Evolutionary conservation across 352 stramenopile genomes (phyloP).

Genomic region (Globisporangium nunn): DNA sequence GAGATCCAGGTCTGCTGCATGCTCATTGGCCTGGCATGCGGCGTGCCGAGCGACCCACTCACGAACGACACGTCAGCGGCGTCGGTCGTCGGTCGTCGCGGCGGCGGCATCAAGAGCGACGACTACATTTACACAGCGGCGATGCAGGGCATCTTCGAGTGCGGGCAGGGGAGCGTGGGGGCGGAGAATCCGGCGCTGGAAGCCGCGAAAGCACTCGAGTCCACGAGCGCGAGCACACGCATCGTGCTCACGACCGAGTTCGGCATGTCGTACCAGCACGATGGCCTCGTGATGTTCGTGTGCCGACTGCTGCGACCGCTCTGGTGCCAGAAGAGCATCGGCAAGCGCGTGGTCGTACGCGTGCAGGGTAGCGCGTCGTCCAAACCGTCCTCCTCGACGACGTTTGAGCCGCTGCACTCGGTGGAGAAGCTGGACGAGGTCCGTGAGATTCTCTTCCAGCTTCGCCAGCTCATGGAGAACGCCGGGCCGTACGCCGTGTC

Average conservation of each 20-base stretch:
- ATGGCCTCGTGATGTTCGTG: conserved; percentile 77
- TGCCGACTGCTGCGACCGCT: conserved; percentile 71
- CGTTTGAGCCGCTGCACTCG: conserved; percentile 37
- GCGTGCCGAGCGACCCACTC: conserved; percentile 71
- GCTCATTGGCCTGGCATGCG: conserved; percentile 84
- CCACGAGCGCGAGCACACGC: conserved; percentile 34
- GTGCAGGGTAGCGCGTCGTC: conserved; percentile 16
- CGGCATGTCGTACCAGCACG: conserved; percentile 83
- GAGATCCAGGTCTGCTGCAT: conserved; percentile 84
- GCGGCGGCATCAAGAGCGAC: conserved; percentile 49
- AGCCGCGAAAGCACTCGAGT: conserved; percentile 19
- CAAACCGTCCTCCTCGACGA: conserved; percentile 14
- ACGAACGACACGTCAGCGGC: conserved; percentile 47
- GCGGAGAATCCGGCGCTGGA: conserved; percentile 21
- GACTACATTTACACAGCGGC: conserved; percentile 74
- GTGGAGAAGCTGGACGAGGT: conserved; percentile 59
- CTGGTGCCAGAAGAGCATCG: conserved; percentile 59
- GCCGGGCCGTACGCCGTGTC: conserved; percentile 66
- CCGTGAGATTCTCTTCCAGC: conserved; percentile 75
- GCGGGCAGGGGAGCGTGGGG: conserved; percentile 35
- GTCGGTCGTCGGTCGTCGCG: conserved; percentile 34
- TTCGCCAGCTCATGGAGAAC: conserved; percentile 77
- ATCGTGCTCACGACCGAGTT: conserved; percentile 85
- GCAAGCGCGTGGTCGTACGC: conserved; percentile 28
- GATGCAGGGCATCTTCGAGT: conserved; percentile 82